Base-by-base conservation (phyloP, 192 early-diverging fungal genomes). In the Piromyces sp. region DNA sequence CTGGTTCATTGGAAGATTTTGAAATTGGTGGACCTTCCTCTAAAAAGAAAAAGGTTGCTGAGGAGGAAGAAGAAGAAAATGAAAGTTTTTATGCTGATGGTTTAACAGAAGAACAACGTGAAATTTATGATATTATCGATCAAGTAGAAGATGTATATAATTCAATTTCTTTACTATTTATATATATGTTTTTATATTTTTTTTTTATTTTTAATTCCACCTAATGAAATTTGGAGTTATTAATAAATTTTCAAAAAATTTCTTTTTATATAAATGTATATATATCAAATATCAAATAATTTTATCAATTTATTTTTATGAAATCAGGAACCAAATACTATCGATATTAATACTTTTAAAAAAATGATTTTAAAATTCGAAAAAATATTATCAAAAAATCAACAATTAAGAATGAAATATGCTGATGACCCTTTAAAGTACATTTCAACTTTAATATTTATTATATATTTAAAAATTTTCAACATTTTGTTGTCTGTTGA, bases 51-150 rank as follows among this genome's bases (percentile, higher is more conserved):
- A 80, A 82, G 13, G 30, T 82, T 33, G 7, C 38, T 4, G 79
- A 80, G 11, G 30, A 68, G 17, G 78, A 81, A 1, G 82, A 79
- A 79, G 92, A 92, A 33, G 93, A 94, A 79, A 93, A 90, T 29
- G 93, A 91, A 28, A 91, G 95, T 2, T 94, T 96, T 81, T 94
- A 93, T 88, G 93, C 93, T 5, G 94, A 94, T 85, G 96, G 95
- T 19, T 89, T 97, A 79, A 92, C 90, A 0, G 88, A 88, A 5
- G 88, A 93, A 42, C 93, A 96, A 83, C 92, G 93, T 82, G 86
- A 87, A 80, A 91, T 98, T 40, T 85, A 95, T 80, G 91, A 92
- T 58, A 90, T 95, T 84, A 95, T 98, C 30, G 95, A 98, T 84
- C 89, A 94, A 12, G 91, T 89, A 78, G 95, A 96, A 79, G 92